Evolutionary conservation across 768 basidiomycete species (phyloP).

Genomic region (Kwoniella dendrophila): DNA sequence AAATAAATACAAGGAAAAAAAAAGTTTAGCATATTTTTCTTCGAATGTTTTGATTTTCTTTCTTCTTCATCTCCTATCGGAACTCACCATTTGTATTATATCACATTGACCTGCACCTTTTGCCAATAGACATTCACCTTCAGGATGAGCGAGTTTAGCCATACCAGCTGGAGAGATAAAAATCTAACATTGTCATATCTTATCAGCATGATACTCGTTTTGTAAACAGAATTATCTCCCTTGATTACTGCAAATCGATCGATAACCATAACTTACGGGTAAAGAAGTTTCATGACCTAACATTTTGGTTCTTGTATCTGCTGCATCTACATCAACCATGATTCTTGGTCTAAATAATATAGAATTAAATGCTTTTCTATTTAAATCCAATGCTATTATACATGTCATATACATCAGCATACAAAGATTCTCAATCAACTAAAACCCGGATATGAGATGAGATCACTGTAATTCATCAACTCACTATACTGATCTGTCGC

Average conservation of each 20-base stretch:
- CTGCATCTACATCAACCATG: slow-evolving; percentile 50
- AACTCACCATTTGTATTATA: slow-evolving; percentile 50
- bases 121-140: slow-evolving; percentile 54
- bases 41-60: too few species aligned
- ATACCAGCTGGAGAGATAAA: slow-evolving; percentile 58
- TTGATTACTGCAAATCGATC: not conserved
- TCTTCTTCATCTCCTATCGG: too few species aligned
- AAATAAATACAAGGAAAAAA: not conserved
- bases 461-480: slow-evolving; percentile 13
- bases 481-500: slow-evolving; percentile 55
- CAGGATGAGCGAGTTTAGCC: slow-evolving; percentile 56
- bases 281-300: slow-evolving; percentile 53
- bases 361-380: slow-evolving; percentile 45
- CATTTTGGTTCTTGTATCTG: slow-evolving; percentile 51
- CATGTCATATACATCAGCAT: slow-evolving; percentile 8
- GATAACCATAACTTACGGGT: slow-evolving; percentile 36
- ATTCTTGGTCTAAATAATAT: slow-evolving; percentile 56
- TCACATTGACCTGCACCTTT: slow-evolving; percentile 48
- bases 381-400: slow-evolving; percentile 40
- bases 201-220: too few species aligned
- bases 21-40: too few species aligned
- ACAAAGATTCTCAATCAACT: not conserved
- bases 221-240: too few species aligned
- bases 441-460: not conserved
- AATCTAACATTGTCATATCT: slow-evolving; percentile 44